Evolutionary conservation across 768 basidiomycete genomes (phyloP).

Genomic region (Solioccasus polychromus): DNA sequence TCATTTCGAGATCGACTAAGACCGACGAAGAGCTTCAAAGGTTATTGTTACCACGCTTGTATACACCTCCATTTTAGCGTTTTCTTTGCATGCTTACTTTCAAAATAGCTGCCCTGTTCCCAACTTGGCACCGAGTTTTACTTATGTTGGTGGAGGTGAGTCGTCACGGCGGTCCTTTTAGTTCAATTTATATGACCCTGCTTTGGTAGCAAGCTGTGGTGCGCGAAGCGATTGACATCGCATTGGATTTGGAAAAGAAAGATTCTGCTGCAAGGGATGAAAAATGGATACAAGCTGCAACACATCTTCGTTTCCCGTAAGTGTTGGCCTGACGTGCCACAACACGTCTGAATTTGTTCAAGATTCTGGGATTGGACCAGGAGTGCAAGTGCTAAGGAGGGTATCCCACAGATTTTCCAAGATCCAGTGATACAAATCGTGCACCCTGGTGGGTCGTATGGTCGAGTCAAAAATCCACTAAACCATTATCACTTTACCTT

Average conservation of each 20-base stretch:
- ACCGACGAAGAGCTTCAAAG: conserved; percentile 9
- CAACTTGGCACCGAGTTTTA: conserved; percentile 20
- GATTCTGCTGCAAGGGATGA: neutral
- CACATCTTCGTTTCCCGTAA: conserved; percentile 17
- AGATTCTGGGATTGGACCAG: conserved; percentile 22
- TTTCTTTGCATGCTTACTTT: neutral
- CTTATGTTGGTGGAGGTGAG: conserved; percentile 14
- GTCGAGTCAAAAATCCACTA: conserved; percentile 8
- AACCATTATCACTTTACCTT: conserved; percentile 9
- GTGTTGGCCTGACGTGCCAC: no score
- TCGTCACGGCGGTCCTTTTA: neutral
- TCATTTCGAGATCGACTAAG: neutral
- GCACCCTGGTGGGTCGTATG: neutral
- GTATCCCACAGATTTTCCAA: conserved; percentile 7
- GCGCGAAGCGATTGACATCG: conserved; percentile 13
- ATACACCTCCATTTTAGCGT: neutral
- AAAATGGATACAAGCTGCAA: conserved; percentile 14
- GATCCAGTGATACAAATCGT: neutral
- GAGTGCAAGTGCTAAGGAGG: neutral
- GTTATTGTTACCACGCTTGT: conserved; percentile 22
- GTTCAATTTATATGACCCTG: no score
- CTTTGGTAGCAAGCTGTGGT: conserved; percentile 17
- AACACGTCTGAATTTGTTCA: neutral
- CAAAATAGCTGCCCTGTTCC: conserved; percentile 19
- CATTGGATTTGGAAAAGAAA: conserved; percentile 1